Percentiles rank a stretch among this genome's conserved stretches.
Conservation (phyloP, 768 basidiomycete genomes). For the Tulasnella sp. region DNA sequence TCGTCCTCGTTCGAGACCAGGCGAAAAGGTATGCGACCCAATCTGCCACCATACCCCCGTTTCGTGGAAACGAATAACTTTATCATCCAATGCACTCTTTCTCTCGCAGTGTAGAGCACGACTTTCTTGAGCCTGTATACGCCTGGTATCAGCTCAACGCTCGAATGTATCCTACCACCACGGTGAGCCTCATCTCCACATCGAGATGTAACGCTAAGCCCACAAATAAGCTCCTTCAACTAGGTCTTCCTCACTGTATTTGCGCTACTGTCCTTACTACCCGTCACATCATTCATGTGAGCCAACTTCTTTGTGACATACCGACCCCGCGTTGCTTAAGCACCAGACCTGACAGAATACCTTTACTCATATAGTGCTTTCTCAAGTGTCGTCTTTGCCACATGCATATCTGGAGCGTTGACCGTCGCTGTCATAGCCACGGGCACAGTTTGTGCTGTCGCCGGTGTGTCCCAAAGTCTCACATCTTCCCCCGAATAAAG, state of each 20-base stretch:
- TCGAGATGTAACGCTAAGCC: not conserved
- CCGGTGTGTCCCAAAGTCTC: not conserved
- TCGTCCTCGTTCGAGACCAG: conserved; percentile 7
- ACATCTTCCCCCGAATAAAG: not conserved
- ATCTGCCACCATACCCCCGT: too few species aligned
- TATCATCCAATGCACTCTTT: not conserved
- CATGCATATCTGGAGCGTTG: not conserved
- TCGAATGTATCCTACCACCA: not conserved
- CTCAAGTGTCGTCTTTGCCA: not conserved
- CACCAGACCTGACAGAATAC: not conserved
- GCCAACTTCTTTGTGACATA: not conserved
- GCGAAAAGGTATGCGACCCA: not conserved
- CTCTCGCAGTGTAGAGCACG: not conserved
- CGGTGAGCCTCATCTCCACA: not conserved
- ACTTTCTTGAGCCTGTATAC: not conserved
- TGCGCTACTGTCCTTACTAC: not conserved
- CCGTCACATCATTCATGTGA: not conserved
- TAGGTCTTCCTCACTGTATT: conserved; percentile 1
- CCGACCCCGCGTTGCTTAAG: not conserved
- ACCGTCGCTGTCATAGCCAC: not conserved
- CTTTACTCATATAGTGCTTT: not conserved
- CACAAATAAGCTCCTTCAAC: too few species aligned
- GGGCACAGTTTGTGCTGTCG: not conserved
- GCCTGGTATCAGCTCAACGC: conserved; percentile 4
- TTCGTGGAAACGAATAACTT: too few species aligned